Evolutionary conservation across 2,329 filamentous ascomycete genomes (phyloP), one percentile per base, ranked within the genome.

Genomic region (Metarhizium robertsii): DNA sequence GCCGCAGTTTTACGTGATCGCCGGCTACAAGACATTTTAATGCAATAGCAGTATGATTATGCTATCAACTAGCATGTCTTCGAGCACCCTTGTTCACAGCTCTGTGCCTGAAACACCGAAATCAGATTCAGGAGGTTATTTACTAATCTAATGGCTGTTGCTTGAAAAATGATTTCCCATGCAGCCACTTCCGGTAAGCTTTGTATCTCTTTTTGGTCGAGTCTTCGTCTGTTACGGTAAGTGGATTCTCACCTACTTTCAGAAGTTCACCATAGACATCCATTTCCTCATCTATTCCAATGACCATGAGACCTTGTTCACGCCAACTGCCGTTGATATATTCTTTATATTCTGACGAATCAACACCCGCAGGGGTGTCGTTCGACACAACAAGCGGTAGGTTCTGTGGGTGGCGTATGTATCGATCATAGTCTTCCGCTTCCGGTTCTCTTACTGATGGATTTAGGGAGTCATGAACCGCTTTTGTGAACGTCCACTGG

Each of bases 81-180:
- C 4, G 3, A 14, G 20, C 45, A 8, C 30, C 6, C 30, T 13
- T 48, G 6, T 34, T 34, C n/a, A 25, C 14, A 48, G 11, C 14
- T 11, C 45, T 16, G 45, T 48, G 25, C 30, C 14, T 48, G 18
- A 29, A 8, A 48, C 13, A 18, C 13, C 10, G 14, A 30, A 13
- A 8, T 13, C 6, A 29, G 20, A 48, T 14, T 40, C 14, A 40
- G 14, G 13, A 40, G 11, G 3, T 29, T 8, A 18, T 4, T 30
- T 57, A 62, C 72, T 73, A 81, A 59, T 81, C 80, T 53, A 82
- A 76, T 49, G 86, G 83, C 69, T 86, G 84, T 77, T 96, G 92
- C 73, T 97, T 97, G 70, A 97, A 97, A 65, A 97, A 80, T 64
- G 90, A 96, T 75, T 96, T 97, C 18, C 92, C 92, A 59, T 85